These are phyloP conservation scores for Chlorella sp. DNA, from an alignment of 139 green algal species.

Conservation along the genomic window DNA sequence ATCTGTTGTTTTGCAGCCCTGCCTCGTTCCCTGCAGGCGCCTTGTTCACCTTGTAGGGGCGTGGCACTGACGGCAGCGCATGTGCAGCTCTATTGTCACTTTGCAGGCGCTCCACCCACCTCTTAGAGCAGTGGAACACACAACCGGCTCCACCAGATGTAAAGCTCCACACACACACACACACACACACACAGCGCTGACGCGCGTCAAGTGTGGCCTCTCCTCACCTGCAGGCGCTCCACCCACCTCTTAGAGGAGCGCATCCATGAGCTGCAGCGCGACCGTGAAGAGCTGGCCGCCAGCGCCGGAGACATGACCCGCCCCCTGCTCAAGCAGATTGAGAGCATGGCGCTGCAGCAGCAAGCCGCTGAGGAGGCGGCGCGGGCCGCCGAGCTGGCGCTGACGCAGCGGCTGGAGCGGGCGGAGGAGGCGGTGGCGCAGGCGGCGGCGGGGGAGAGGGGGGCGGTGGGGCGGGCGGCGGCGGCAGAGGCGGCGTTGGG, in stretches of 20 bases:
- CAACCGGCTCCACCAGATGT: too few relatives aligned
- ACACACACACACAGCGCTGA: not conserved
- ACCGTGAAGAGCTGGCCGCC: slow-evolving; percentile 24
- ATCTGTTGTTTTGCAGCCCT: too few relatives aligned
- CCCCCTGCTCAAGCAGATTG: slow-evolving; percentile 37
- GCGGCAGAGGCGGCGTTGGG: slow-evolving; percentile 19
- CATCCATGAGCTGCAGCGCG: slow-evolving; percentile 24
- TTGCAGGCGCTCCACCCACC: slow-evolving; percentile 2
- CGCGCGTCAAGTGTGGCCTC: too few relatives aligned
- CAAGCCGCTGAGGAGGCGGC: slow-evolving; percentile 15
- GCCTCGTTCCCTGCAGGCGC: too few relatives aligned
- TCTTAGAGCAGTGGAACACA: slow-evolving; percentile 23
- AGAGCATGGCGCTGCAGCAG: slow-evolving; percentile 26
- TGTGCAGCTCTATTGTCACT: too few relatives aligned
- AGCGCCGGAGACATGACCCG: slow-evolving; percentile 12
- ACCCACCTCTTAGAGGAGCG: slow-evolving; percentile 15
- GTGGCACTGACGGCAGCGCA: too few relatives aligned
- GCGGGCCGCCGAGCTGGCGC: slow-evolving; percentile 12
- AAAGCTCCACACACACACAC: too few relatives aligned
- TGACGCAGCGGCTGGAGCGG: slow-evolving; percentile 5
- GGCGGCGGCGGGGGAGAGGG: slow-evolving; percentile 17
- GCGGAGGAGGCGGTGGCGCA: slow-evolving; percentile 16
- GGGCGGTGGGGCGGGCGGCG: slow-evolving; percentile 8
- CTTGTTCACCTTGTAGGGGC: too few relatives aligned
- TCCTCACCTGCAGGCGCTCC: slow-evolving; percentile 8